Evolutionary conservation across 225 moss, liverwort and hornwort species (phyloP).

Genomic region (Ulota crispa): DNA sequence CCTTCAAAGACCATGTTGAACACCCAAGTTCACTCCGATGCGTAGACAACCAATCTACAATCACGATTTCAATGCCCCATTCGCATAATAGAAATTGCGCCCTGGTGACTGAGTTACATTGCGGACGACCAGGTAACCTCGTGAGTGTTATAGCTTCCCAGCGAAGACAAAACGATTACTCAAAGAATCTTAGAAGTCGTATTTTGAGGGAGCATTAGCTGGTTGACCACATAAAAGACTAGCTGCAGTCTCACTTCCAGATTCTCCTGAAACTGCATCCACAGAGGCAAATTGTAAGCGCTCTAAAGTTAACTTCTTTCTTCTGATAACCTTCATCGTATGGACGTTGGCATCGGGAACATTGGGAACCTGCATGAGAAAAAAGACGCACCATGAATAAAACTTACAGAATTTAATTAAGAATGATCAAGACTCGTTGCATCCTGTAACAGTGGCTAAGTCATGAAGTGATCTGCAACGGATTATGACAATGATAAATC

Average conservation of each 20-base stretch:
- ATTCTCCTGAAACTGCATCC: slow-evolving; percentile 65
- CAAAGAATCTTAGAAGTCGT: slow-evolving; percentile 64
- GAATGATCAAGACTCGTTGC: not conserved
- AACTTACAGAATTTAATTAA: not conserved
- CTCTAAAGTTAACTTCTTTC: slow-evolving; percentile 73
- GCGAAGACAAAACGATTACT: slow-evolving; percentile 6
- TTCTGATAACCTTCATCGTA: slow-evolving; percentile 78
- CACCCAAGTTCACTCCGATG: not conserved
- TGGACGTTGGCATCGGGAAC: slow-evolving; percentile 57
- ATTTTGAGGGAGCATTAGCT: slow-evolving; percentile 61
- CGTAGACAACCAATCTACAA: not conserved
- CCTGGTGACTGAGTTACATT: slow-evolving; percentile 1
- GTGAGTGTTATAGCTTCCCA: not conserved
- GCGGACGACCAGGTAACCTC: not conserved
- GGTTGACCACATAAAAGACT: slow-evolving; percentile 80
- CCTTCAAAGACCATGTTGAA: not conserved
- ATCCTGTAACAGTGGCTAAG: not conserved
- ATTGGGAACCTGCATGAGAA: slow-evolving; percentile 63
- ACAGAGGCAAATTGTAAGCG: slow-evolving; percentile 76
- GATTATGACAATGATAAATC: not conserved
- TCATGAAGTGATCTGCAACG: not conserved
- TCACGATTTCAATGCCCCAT: not conserved
- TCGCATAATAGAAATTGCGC: slow-evolving; percentile 8
- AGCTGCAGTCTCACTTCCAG: slow-evolving; percentile 56
- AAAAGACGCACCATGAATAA: not conserved